Evolutionary conservation across 306 rosid genomes (phyloP).

Genomic region (Luffa aegyptiaca): DNA sequence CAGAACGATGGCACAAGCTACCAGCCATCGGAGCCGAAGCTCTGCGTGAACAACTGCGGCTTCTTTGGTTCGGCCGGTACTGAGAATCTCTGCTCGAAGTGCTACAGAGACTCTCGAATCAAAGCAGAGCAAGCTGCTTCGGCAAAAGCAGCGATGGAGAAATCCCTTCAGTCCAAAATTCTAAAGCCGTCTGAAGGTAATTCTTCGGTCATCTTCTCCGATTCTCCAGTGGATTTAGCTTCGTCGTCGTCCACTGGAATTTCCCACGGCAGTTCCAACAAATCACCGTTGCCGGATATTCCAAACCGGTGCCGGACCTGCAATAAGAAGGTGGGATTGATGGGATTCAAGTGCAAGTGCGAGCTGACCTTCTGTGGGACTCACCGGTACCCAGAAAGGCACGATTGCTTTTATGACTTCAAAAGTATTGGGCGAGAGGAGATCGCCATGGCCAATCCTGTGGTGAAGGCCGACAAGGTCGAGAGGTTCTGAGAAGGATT

Average conservation of each 20-base stretch:
- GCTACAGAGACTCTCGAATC: constrained; percentile 27
- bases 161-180: constrained; percentile 19
- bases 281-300: constrained; percentile 4
- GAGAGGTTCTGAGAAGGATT: constrained; percentile 12
- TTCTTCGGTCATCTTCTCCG: neutral
- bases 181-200: neutral
- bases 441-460: constrained; percentile 41
- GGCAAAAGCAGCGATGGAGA: constrained; percentile 34
- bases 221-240: neutral
- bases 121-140: constrained; percentile 23
- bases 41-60: constrained; percentile 57
- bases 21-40: constrained; percentile 40
- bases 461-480: constrained; percentile 36
- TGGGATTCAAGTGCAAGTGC: constrained; percentile 54
- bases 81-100: constrained; percentile 50
- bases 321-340: constrained; percentile 38
- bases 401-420: constrained; percentile 38
- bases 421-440: constrained; percentile 27
- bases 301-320: constrained; percentile 37
- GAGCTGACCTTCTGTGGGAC: constrained; percentile 37
- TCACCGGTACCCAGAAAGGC: constrained; percentile 55
- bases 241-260: neutral
- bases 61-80: constrained; percentile 43
- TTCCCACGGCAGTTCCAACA: neutral
- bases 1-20: constrained; percentile 38